These are phyloP conservation scores for Fomes fomentarius DNA, from an alignment of 1,284 basidiomycete genomes.

Conservation along the genomic window DNA sequence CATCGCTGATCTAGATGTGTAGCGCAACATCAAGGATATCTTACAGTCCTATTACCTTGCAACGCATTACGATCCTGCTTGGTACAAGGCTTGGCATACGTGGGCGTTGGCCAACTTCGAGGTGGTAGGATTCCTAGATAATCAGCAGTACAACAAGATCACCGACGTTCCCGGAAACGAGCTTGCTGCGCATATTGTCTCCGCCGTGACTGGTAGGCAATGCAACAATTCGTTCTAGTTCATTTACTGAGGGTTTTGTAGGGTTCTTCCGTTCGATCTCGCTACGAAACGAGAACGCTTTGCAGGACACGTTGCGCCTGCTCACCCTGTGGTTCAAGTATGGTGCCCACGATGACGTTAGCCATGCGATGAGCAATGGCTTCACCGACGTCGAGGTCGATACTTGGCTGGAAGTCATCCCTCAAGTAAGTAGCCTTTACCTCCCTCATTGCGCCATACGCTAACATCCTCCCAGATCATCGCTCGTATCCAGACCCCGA, in stretches of 20 bases:
- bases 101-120: slow-evolving; percentile 99
- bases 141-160: slow-evolving; percentile 59
- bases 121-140: slow-evolving; percentile 86
- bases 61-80: slow-evolving; percentile 90
- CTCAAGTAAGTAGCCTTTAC: slow-evolving; percentile 64
- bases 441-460: no score
- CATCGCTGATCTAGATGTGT: no score
- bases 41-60: slow-evolving; percentile 86
- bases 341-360: slow-evolving; percentile 90
- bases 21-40: slow-evolving; percentile 84
- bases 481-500: slow-evolving; percentile 96
- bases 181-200: slow-evolving; percentile 88
- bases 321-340: slow-evolving; percentile 99
- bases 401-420: slow-evolving; percentile 99
- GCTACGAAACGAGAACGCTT: slow-evolving; percentile 81
- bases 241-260: slow-evolving; percentile 28
- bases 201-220: slow-evolving; percentile 85
- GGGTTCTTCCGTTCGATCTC: slow-evolving; percentile 97
- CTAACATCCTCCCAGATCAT: slow-evolving; percentile 74
- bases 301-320: slow-evolving; percentile 94
- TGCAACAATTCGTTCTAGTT: no score
- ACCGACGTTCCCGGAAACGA: slow-evolving; percentile 73
- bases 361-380: slow-evolving; percentile 87
- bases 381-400: slow-evolving; percentile 93
- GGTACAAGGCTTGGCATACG: slow-evolving; percentile 99